Evolutionary conservation across 805 yeast species (phyloP).

Genomic region (Candida manassasensis): DNA sequence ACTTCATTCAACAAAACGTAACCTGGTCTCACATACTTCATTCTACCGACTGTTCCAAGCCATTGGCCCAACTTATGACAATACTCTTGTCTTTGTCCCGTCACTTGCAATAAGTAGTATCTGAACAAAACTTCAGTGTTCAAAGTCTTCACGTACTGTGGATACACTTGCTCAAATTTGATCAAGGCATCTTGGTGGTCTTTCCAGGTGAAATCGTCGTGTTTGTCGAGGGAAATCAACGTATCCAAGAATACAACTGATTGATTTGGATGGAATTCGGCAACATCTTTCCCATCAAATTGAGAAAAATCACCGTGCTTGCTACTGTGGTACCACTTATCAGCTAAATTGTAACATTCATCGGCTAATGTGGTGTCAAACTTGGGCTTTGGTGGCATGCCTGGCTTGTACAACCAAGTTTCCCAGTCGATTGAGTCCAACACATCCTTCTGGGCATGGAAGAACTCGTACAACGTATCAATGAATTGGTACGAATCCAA

Average conservation of each 20-base stretch:
- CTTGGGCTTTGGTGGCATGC: conserved; percentile 83
- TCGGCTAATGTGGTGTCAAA: conserved; percentile 79
- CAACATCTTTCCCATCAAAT: conserved; percentile 50
- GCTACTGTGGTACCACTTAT: conserved; percentile 53
- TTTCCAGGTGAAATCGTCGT: conserved; percentile 34
- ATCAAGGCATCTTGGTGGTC: conserved; percentile 27
- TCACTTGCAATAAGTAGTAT: conserved; percentile 65
- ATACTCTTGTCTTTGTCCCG: conserved; percentile 42
- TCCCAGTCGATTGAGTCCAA: conserved; percentile 80
- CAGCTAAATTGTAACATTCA: conserved; percentile 61
- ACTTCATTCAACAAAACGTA: conserved; percentile 61
- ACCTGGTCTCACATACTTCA: conserved; percentile 92
- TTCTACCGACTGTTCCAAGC: conserved; percentile 89
- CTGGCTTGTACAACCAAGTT: conserved; percentile 74
- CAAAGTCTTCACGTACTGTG: conserved; percentile 43
- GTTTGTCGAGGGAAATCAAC: conserved; percentile 47
- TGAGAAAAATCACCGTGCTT: conserved; percentile 12
- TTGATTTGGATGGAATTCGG: conserved; percentile 66
- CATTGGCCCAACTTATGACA: conserved; percentile 64
- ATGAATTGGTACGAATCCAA: conserved; percentile 79
- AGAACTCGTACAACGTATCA: conserved; percentile 69
- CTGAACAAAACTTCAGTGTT: conserved; percentile 82
- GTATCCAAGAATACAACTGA: conserved; percentile 74
- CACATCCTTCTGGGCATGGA: conserved; percentile 40
- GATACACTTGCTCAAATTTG: conserved; percentile 32